Evolutionary conservation across 2,329 filamentous ascomycete species (phyloP).

Genomic region (Pezicula rhizophila): DNA sequence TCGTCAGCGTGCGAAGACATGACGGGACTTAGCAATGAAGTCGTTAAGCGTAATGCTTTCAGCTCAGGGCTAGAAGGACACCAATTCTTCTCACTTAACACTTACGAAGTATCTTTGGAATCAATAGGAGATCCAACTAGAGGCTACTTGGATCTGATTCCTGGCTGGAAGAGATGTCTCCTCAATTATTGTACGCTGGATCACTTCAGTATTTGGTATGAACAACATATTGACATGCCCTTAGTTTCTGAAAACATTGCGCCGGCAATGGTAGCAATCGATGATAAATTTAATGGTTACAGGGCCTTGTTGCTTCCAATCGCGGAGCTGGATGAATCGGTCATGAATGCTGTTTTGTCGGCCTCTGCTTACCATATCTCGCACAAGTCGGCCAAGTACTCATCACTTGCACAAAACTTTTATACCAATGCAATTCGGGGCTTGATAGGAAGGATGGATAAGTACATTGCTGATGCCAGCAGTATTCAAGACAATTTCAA

Average conservation of each 20-base stretch:
- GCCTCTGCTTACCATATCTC: background rate
- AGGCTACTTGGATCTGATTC: no score
- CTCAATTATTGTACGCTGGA: constrained; percentile 13
- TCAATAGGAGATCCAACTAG: no score
- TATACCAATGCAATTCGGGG: background rate
- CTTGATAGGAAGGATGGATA: background rate
- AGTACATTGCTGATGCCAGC: background rate
- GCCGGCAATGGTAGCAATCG: constrained; percentile 25
- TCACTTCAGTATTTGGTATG: constrained; percentile 12
- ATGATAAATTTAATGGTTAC: constrained; percentile 24
- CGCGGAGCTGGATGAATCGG: constrained; percentile 7
- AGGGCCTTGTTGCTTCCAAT: constrained; percentile 24
- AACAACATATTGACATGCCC: constrained; percentile 5
- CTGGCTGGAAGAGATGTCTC: no score
- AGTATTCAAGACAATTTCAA: background rate
- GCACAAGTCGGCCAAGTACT: background rate
- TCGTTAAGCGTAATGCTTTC: no score
- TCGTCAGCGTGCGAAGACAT: no score
- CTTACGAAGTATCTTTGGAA: no score
- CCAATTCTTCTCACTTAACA: no score
- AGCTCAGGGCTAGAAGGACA: no score
- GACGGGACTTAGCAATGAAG: no score
- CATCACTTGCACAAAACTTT: background rate
- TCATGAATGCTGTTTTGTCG: background rate
- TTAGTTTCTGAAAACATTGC: constrained; percentile 19